These are phyloP conservation scores for Nakaseomyces bracarensis DNA, from an alignment of 1,139 yeast species.

Conservation along the genomic window DNA sequence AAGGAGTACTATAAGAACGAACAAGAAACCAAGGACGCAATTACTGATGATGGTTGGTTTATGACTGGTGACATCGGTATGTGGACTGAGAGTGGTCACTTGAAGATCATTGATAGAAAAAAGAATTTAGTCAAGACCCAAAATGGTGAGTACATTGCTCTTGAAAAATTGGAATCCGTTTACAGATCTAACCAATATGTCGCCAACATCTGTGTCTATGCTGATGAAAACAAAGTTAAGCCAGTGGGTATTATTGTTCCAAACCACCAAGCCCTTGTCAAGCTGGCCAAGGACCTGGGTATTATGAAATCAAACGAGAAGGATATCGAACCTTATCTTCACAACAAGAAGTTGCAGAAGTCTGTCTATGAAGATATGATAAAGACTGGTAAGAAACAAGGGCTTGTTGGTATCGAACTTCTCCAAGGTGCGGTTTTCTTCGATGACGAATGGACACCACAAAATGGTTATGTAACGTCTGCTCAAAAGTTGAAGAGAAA, in stretches of 20 bases:
- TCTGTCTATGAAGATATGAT: constrained; percentile 54
- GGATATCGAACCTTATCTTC: constrained; percentile 44
- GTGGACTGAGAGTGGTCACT: constrained; percentile 75
- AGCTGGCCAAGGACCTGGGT: constrained; percentile 48
- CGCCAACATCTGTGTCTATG: constrained; percentile 81
- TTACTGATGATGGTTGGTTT: constrained; percentile 77
- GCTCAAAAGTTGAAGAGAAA: constrained; percentile 96
- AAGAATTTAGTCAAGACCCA: constrained; percentile 92
- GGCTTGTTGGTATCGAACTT: constrained; percentile 79
- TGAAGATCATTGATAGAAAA: constrained; percentile 84
- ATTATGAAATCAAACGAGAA: constrained; percentile 41
- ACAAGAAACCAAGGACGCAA: constrained; percentile 69
- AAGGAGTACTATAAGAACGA: constrained; percentile 76
- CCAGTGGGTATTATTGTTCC: constrained; percentile 90
- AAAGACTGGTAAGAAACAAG: constrained; percentile 71
- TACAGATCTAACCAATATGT: constrained; percentile 80
- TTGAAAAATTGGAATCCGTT: constrained; percentile 78
- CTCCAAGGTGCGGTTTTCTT: constrained; percentile 68
- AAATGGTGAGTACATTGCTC: constrained; percentile 96
- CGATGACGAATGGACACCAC: constrained; percentile 97
- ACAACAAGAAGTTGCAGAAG: constrained; percentile 48
- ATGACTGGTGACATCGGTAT: constrained; percentile 96
- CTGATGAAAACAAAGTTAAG: constrained; percentile 76
- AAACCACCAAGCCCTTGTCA: constrained; percentile 56
- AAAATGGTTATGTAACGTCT: constrained; percentile 84